Evolutionary conservation across 2,329 filamentous ascomycete genomes (phyloP).

Genomic region (Emmonsiellopsis sp.): DNA sequence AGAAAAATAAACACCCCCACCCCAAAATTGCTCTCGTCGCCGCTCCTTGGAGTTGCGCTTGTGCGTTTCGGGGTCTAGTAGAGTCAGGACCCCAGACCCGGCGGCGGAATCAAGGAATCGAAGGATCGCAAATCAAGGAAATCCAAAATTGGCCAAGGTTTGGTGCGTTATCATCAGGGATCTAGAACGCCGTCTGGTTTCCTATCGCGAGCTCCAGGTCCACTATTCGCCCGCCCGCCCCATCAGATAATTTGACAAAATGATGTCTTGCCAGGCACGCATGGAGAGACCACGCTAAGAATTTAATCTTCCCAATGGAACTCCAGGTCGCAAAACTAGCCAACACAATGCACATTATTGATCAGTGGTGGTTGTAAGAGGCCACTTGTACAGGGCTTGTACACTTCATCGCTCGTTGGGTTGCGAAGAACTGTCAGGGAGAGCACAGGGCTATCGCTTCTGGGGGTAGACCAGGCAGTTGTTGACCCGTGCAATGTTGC

Average conservation of each 20-base stretch:
- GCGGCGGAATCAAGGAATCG: background rate
- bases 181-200: background rate
- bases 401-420: background rate
- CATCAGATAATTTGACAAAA: background rate
- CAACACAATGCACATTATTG: slow-evolving; percentile 2
- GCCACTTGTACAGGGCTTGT: background rate
- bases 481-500: slow-evolving; percentile 1
- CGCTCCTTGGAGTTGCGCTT: background rate
- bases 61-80: background rate
- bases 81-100: background rate
- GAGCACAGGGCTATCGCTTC: background rate
- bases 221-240: background rate
- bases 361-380: background rate
- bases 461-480: background rate
- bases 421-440: background rate
- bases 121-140: background rate
- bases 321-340: background rate
- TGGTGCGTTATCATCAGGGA: background rate
- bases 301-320: background rate
- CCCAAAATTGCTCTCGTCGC: no score
- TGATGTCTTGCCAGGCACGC: background rate
- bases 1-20: no score
- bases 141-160: background rate
- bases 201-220: background rate
- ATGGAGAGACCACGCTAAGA: background rate